phyloP scores from a whole-genome alignment of 2,329 filamentous ascomycete species.

The Trichoderma hamatum region DNA sequence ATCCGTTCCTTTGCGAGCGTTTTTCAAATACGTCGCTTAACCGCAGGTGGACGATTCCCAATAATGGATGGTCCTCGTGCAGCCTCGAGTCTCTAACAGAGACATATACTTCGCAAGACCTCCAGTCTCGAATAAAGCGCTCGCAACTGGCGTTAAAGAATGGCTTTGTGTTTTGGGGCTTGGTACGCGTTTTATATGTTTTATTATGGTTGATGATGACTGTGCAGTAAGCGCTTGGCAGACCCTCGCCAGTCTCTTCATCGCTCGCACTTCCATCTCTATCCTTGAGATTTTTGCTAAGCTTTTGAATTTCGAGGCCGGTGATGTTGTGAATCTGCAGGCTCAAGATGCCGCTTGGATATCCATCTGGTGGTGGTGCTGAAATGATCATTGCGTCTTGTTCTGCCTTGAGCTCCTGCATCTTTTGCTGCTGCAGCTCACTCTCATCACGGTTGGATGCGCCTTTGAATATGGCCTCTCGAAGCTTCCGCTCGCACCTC shows the following conservation, averaged over 20 bases:
- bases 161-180: constrained; percentile 76
- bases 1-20: constrained; percentile 65
- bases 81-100: constrained; percentile 68
- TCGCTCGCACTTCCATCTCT: constrained; percentile 51
- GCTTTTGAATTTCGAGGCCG: constrained; percentile 63
- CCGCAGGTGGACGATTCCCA: constrained; percentile 72
- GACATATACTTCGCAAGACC: constrained; percentile 67
- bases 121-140: constrained; percentile 70
- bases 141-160: constrained; percentile 80
- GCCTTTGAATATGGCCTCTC: constrained; percentile 57
- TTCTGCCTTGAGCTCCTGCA: constrained; percentile 64
- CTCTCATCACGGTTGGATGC: constrained; percentile 57
- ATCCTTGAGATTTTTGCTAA: constrained; percentile 53
- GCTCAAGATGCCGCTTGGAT: constrained; percentile 67
- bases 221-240: constrained; percentile 72
- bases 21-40: constrained; percentile 64
- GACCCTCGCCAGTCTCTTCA: constrained; percentile 64
- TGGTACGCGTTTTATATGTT: constrained; percentile 70
- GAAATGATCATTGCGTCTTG: constrained; percentile 69
- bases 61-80: constrained; percentile 69
- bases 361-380: constrained; percentile 64
- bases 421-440: constrained; percentile 69
- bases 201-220: constrained; percentile 74
- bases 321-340: constrained; percentile 75
- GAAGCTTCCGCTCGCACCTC: constrained; percentile 62